phyloP scores from a whole-genome alignment of 2,329 filamentous ascomycete genomes.

The Fusarium kyushuense region DNA sequence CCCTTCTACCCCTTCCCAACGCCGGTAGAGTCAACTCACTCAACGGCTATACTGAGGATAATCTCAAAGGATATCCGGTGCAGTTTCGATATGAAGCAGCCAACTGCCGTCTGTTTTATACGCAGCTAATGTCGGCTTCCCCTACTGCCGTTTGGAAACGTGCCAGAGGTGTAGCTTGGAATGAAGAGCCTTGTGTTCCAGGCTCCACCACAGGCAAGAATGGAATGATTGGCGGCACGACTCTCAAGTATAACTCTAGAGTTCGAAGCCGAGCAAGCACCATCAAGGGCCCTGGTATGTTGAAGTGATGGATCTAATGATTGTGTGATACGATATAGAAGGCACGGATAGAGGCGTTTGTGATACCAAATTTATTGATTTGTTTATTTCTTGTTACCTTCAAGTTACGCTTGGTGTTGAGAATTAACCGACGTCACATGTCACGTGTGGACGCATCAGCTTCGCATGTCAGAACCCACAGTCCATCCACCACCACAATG shows the following conservation, averaged over 20 bases:
- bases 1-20: conserved; percentile 53
- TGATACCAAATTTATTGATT: conserved; percentile 6
- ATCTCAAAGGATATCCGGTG: conserved; percentile 43
- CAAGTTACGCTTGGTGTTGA: no score
- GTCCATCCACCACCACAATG: no score
- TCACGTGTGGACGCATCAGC: no score
- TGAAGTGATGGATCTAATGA: conserved; percentile 15
- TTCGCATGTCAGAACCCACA: no score
- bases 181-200: conserved; percentile 29
- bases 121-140: conserved; percentile 63
- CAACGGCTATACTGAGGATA: conserved; percentile 39
- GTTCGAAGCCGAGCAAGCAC: conserved; percentile 39
- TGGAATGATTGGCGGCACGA: conserved; percentile 32
- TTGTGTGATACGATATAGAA: not conserved
- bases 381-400: not conserved
- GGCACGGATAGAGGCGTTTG: not conserved
- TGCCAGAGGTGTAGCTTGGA: conserved; percentile 36
- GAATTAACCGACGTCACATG: no score
- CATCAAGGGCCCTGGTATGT: conserved; percentile 35
- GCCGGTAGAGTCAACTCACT: conserved; percentile 41
- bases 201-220: conserved; percentile 39
- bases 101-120: conserved; percentile 72
- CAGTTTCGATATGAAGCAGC: conserved; percentile 73
- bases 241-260: conserved; percentile 32
- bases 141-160: conserved; percentile 64